Evolutionary conservation across 208 protist species (phyloP).

Genomic region (Acanthamoeba lenticulata): DNA sequence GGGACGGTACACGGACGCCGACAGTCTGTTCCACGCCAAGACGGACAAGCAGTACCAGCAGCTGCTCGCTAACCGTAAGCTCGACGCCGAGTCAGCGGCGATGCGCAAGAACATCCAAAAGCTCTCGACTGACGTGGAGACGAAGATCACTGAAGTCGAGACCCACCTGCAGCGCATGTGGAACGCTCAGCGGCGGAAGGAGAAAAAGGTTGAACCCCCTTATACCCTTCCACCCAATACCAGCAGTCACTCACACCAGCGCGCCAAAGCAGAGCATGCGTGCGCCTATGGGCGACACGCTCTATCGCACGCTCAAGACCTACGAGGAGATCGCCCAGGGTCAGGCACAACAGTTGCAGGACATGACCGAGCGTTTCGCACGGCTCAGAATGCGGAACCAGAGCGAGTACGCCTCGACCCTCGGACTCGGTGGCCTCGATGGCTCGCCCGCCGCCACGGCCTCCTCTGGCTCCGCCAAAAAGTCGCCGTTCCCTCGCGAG

Average conservation of each 20-base stretch:
- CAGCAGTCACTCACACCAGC: background rate
- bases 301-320: constrained; percentile 40
- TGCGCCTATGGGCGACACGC: background rate
- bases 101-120: constrained; percentile 59
- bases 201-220: background rate
- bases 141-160: constrained; percentile 45
- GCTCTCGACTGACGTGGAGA: background rate
- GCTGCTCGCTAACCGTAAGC: constrained; percentile 11
- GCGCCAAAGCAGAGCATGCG: background rate
- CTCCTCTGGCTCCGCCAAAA: background rate
- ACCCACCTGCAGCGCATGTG: constrained; percentile 28
- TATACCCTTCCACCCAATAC: background rate
- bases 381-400: background rate
- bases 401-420: constrained; percentile 16
- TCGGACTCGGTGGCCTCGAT: background rate
- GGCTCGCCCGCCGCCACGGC: background rate
- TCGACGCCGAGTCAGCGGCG: constrained; percentile 7
- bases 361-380: background rate
- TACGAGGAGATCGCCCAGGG: constrained; percentile 13
- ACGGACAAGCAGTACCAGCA: background rate
- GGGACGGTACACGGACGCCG: constrained; percentile 45
- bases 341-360: background rate
- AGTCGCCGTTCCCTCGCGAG: background rate
- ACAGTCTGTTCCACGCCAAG: constrained; percentile 11
- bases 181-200: background rate